Base-by-base conservation (phyloP, 768 basidiomycete genomes). In the Phanerochaete carnosa region DNA sequence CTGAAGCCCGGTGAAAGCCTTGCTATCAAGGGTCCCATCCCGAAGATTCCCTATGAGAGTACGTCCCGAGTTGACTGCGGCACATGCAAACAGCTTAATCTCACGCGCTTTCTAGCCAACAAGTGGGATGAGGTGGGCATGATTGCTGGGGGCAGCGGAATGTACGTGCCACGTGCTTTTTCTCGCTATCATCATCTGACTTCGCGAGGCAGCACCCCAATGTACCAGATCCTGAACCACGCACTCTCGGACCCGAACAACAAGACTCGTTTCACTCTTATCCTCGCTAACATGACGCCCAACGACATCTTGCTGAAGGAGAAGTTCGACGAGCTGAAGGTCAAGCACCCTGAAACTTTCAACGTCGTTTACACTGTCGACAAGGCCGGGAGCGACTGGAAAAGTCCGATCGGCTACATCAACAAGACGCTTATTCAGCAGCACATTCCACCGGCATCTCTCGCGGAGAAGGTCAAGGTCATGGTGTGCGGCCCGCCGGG, bases 101-200 rank as follows among this genome's bases (percentile, higher is more conserved):
- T 39, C 32, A 55, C 47, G 15, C n/a, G 29, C 25, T 13, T 50
- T 53, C 22, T 26, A 93, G 91, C 80, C 64, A 92, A 93, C 72
- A 84, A 94, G 72, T 88, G 89, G 55, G 91, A 95, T 23, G 79
- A 94, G 65, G 87, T 97, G 57, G 90, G 88, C 13, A 80, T 95
- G 67, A 92, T 98, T 67, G 93, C 92, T 33, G 97, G 97, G 56
- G 97, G 97, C 57, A 90, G 86, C 65, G 97, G 97, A 72, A 94
- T 98, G 88, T 90, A 68, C 67, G 87, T 76, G 2, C 28, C 11
- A 19, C 46, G 19, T 16, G 16, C 15, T 45, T 25, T 35, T 22
- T 35, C 37, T 26, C 46, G 12, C 15, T 16, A 37, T 32, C 26
- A 4, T 19, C 35, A 39, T 23, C 16, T 57, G 26, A 22, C 25